Conservation (phyloP, 2,329 filamentous ascomycete species). For the Clonostachys sp. region DNA sequence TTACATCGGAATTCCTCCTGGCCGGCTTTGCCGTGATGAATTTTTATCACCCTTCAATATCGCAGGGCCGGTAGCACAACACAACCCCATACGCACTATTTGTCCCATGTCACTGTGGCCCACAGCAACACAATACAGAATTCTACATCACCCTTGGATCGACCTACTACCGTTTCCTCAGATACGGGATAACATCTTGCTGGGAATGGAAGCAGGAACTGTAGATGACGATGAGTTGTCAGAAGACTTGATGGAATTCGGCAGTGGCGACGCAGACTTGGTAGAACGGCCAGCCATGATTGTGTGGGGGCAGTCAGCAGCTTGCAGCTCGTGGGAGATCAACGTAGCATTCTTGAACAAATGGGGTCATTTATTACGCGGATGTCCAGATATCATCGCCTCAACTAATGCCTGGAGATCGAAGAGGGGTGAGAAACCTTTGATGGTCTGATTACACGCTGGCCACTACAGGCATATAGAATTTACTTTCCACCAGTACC, state of each 20-base stretch:
- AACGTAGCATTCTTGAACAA: constrained; percentile 34
- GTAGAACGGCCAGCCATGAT: constrained; percentile 19
- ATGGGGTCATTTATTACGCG: constrained; percentile 31
- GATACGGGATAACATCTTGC: constrained; percentile 24
- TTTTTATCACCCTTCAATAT: background rate
- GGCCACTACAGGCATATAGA: too few relatives aligned
- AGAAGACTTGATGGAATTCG: background rate
- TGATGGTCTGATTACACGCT: too few relatives aligned
- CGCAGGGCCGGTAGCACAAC: background rate
- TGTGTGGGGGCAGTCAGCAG: constrained; percentile 43
- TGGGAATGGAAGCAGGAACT: constrained; percentile 2
- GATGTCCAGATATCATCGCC: constrained; percentile 25
- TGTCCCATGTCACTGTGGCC: background rate
- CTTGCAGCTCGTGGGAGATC: constrained; percentile 38
- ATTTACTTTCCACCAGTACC: too few relatives aligned
- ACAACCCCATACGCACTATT: background rate
- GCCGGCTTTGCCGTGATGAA: background rate
- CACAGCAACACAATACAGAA: background rate
- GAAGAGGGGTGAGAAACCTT: background rate
- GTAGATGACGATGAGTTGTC: constrained; percentile 10
- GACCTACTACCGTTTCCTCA: constrained; percentile 25
- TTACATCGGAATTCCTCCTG: background rate
- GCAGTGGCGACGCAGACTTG: background rate
- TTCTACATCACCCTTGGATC: constrained; percentile 26
- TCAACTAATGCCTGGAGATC: constrained; percentile 25